Evolutionary conservation across 129 eudicot species (phyloP), one percentile per base, ranked within the genome.

Genomic region (Oenanthe sinensis): DNA sequence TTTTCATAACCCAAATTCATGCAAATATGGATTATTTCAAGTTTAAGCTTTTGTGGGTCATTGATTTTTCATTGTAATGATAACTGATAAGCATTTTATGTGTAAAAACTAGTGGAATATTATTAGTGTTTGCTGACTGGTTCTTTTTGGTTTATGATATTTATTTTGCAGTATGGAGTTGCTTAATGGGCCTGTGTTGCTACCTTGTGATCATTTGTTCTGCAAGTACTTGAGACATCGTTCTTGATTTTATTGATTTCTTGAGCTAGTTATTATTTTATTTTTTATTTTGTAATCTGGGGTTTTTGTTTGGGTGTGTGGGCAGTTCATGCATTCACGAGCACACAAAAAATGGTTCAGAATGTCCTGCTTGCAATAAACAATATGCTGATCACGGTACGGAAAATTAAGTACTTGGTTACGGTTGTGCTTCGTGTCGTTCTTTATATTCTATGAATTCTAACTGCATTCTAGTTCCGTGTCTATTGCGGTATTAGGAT

Each of bases 141-240:
- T 50, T 55, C 5, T 58, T 4, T 26, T 17, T 4, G 48, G 62
- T 40, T 71, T 78, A 33, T 77, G n/a, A 42, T 22, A 72, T 28
- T 6, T 6, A 4, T 78, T 30, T 81, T 80, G 48, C 91, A 93
- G 98, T 71, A 72, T 93, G 60, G 83, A 86, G 74, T 48, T 93
- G 89, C 85, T 89, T 71, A 86, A 80, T 14, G 78, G 83, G 33
- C 98, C 98, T 20, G 74, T 83, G 77, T 75, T 93, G 86, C 90
- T 93, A 9, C 93, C 98, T 0, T 93, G 98, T 80, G 87, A 83
- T 80, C 98, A 93, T 80, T 83, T 93, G 33, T 88, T 91, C 82
- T 93, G 98, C 98, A 82, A 77, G 98, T 54, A 60, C 33, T 24
- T 9, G 5, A 0, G 5, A 0, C 0, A 24, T 36, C 13, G 1